Evolutionary conservation across 345 rosid species (phyloP), one percentile per base, ranked within the genome.

Genomic region (Jatropha curcas): DNA sequence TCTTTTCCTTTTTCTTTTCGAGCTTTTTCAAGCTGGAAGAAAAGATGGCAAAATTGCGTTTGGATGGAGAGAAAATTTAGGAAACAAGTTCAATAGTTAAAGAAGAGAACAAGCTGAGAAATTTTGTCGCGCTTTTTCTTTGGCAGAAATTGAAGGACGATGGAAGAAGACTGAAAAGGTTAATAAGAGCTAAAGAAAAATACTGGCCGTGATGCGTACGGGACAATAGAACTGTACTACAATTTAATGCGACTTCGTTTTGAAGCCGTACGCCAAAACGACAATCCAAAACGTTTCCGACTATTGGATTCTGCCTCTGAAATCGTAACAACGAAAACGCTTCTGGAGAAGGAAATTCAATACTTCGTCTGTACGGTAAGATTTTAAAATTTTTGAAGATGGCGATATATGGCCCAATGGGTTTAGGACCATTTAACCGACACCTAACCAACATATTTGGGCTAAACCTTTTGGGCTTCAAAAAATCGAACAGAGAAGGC

Each of bases 31-130:
- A 28, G n/a, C 14, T 30, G 19, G 2, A 59, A 4, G 53, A 48
- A 7, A 17, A 0, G 17, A 48, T 17, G 53, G 53, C 16, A 14
- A 34, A 20, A 25, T 41, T 31, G 50, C 58, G 77, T 22, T 81
- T 61, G 65, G 76, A 48, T 55, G 41, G 55, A 35, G 24, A 65
- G 62, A 68, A 74, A 81, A 46, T 17, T 34, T 25, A 37, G 46
- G 57, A 60, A 14, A 22, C 37, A 3, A 3, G 20, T 19, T 8
- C 10, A 5, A 33, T 19, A 37, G 37, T 4, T 48, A 3, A 46
- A 48, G 2, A 48, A 17, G 28, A 63, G 16, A 12, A 22, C 11
- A 56, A 48, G n/a, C 13, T 17, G 14, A 14, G 7, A 37, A 57
- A 68, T 68, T 55, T 50, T 55, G 48, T 74, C 25, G 41, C 34